Evolutionary conservation across 495 filamentous ascomycete species (phyloP), one percentile per base, ranked within the genome.

Genomic region (Tuber aestivum): DNA sequence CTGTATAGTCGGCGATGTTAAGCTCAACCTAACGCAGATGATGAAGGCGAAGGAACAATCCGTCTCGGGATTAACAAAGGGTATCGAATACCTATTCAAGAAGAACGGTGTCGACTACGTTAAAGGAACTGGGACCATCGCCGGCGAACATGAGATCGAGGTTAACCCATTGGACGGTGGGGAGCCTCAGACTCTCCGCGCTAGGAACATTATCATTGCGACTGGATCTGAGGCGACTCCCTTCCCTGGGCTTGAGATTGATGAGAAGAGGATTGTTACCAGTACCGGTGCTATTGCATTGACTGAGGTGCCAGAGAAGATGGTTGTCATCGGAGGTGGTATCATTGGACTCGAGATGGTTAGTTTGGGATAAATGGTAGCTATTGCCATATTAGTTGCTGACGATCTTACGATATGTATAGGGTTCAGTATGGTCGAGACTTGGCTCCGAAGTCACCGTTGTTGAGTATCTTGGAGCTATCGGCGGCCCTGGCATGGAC

Each of bases 321-420:
- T 99, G 93, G 87, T 95, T 77, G 95, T 99, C 78, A 98, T 99
- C 81, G 95, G 95, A 79, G 95, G 95, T 84, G 95, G 95, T 84
- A 99, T 99, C 84, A 99, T 99, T 83, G 95, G 95, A 84, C 89
- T 99, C 50, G 95, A 99, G 87, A 98, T 99, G 95, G 91, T 92
- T 84, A 72, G 87, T 72, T 70, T 48, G 37, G 27, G 56, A 65
- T 32, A 65, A 65, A 65, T 65, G 12, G n/a, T 14, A 18, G 72
- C 71, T 27, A 23, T n/a, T 41, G 75, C 56, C 27, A 41, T 48
- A 71, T 10, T 23, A 27, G 27, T 10, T 10, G 27, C 56, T 2
- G 56, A 20, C 10, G 56, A 40, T 75, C 83, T 85, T 74, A 83
- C 68, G 41, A 56, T 69, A 38, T 45, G 77, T 79, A 71, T 81